Conservation (phyloP, 1,284 basidiomycete genomes). For the Ganoderma leucocontextum region DNA sequence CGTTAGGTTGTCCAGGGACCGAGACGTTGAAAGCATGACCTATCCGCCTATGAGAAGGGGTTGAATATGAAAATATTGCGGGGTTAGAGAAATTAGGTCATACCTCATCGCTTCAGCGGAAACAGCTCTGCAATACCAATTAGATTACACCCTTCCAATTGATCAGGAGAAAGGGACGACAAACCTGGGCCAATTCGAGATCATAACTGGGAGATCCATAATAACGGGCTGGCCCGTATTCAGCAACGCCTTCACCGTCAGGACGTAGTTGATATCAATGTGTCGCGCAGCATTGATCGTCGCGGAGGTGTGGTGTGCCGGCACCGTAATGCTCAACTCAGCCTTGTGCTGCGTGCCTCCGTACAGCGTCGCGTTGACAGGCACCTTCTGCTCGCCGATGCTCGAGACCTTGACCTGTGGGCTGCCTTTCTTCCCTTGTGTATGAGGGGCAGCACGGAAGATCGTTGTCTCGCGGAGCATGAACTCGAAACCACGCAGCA, state of each 20-base stretch:
- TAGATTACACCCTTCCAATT: not conserved
- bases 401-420: constrained; percentile 62
- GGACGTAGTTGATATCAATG: constrained; percentile 82
- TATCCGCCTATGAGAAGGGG: constrained; percentile 60
- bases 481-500: constrained; percentile 84
- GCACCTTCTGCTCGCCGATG: constrained; percentile 72
- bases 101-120: constrained; percentile 74
- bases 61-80: not conserved
- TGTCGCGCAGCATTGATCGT: constrained; percentile 80
- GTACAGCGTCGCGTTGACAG: constrained; percentile 75
- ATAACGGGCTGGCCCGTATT: constrained; percentile 70
- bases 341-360: constrained; percentile 74
- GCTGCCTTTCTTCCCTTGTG: constrained; percentile 60
- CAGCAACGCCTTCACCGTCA: constrained; percentile 80
- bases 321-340: constrained; percentile 74
- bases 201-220: constrained; percentile 77
- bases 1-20: constrained; percentile 25
- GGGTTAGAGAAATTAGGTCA: constrained; percentile 17
- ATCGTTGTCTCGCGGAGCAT: constrained; percentile 78
- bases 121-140: constrained; percentile 54
- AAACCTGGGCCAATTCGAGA: constrained; percentile 80
- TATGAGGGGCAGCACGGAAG: constrained; percentile 65
- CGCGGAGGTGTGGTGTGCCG: constrained; percentile 75
- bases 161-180: not conserved
- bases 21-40: constrained; percentile 74